These are phyloP conservation scores for Calycina marina DNA, from an alignment of 2,329 filamentous ascomycete genomes.

Conservation along the genomic window DNA sequence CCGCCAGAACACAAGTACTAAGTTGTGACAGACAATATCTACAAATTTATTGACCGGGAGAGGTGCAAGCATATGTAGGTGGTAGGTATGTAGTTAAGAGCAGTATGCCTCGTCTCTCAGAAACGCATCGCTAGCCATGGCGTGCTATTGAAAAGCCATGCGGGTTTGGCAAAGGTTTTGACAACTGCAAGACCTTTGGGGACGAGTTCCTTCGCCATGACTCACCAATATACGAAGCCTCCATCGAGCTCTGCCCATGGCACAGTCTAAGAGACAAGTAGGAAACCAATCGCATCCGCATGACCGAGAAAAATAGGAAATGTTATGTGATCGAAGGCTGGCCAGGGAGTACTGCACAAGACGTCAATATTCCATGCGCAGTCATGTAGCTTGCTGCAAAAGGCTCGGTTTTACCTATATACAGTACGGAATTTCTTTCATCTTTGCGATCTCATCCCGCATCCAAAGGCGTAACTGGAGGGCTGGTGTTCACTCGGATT, in stretches of 20 bases:
- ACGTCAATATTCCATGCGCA: too few relatives aligned
- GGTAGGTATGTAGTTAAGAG: too few relatives aligned
- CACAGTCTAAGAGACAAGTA: slow-evolving; percentile 7
- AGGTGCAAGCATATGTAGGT: too few relatives aligned
- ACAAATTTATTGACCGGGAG: too few relatives aligned
- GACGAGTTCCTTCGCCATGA: not conserved
- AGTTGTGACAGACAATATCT: too few relatives aligned
- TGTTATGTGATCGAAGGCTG: not conserved
- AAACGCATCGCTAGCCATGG: too few relatives aligned
- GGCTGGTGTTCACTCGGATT: slow-evolving; percentile 71
- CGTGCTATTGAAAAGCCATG: slow-evolving; percentile 7
- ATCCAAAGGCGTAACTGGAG: slow-evolving; percentile 61
- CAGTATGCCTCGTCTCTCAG: too few relatives aligned
- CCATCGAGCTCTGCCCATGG: slow-evolving; percentile 5
- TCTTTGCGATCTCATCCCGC: too few relatives aligned
- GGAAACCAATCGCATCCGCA: slow-evolving; percentile 8
- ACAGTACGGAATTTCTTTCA: too few relatives aligned
- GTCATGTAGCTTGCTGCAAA: too few relatives aligned
- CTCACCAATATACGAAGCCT: not conserved
- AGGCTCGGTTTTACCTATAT: slow-evolving; percentile 1
- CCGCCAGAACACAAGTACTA: too few relatives aligned
- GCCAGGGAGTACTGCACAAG: too few relatives aligned
- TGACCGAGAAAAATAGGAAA: slow-evolving; percentile 5
- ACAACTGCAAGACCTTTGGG: slow-evolving; percentile 7
- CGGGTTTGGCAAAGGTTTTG: slow-evolving; percentile 7